Evolutionary conservation across 2,329 filamentous ascomycete species (phyloP).

Genomic region (Knufia fluminis): DNA sequence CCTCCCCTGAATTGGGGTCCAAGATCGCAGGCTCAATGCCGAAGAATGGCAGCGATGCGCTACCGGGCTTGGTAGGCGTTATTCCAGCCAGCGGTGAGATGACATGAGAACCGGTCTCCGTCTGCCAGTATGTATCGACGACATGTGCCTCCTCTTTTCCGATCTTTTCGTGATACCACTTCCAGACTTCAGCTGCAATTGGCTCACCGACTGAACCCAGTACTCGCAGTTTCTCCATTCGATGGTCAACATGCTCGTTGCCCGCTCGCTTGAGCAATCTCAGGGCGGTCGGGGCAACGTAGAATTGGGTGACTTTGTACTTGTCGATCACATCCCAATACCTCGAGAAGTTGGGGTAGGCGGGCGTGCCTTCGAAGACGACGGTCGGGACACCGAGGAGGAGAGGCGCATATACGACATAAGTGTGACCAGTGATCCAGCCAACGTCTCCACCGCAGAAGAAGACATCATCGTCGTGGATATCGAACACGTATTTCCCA

Average conservation of each 20-base stretch:
- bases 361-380: constrained; percentile 95
- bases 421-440: constrained; percentile 98
- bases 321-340: constrained; percentile 99
- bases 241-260: constrained; percentile 78
- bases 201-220: constrained; percentile 94
- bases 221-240: constrained; percentile 83
- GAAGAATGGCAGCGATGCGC: constrained; percentile 93
- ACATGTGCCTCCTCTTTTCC: constrained; percentile 89
- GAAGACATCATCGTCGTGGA: constrained; percentile 85
- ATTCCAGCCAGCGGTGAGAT: constrained; percentile 89
- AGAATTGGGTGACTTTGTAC: constrained; percentile 94
- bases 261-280: constrained; percentile 91
- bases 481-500: constrained; percentile 98
- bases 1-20: constrained; percentile 87
- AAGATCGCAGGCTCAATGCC: constrained; percentile 97
- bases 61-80: constrained; percentile 93
- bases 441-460: constrained; percentile 98
- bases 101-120: constrained; percentile 92
- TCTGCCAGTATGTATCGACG: constrained; percentile 99
- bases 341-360: constrained; percentile 93
- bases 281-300: constrained; percentile 90
- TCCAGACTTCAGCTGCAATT: constrained; percentile 97
- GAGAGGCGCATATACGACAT: constrained; percentile 92
- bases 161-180: constrained; percentile 96
- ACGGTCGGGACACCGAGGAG: constrained; percentile 89